A percentile compares a stretch with the other conserved stretches of the same genome.
Evolutionary conservation across 495 filamentous ascomycete species (phyloP).

Genomic region (Aspergillus avenaceus): DNA sequence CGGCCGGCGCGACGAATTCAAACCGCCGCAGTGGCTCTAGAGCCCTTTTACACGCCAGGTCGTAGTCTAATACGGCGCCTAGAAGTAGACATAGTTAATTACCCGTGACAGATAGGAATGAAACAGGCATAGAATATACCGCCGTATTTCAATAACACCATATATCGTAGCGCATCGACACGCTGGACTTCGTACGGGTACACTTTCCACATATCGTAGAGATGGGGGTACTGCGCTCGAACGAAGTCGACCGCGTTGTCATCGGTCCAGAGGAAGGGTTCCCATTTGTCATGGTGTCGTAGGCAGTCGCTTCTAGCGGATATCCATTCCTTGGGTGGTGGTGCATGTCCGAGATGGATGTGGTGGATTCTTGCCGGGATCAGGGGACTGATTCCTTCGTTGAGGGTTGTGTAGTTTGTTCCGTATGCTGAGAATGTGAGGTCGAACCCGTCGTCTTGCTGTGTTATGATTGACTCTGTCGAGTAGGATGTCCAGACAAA

Average conservation of each 20-base stretch:
- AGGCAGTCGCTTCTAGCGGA: conserved; percentile 2
- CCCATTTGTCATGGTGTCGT: conserved; percentile 5
- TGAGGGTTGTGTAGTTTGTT: neutral
- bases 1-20: conserved; percentile 9
- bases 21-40: conserved; percentile 6
- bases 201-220: neutral
- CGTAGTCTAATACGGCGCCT: conserved; percentile 6
- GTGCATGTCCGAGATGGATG: conserved; percentile 1
- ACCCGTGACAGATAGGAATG: neutral
- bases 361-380: conserved; percentile 6
- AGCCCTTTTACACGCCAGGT: conserved; percentile 4
- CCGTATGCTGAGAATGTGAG: conserved; percentile 1
- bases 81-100: neutral
- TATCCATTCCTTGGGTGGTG: neutral
- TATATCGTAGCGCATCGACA: conserved; percentile 9
- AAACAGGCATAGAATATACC: neutral
- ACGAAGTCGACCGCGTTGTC: conserved; percentile 4
- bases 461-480: conserved; percentile 1
- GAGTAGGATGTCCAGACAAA: conserved; percentile 2
- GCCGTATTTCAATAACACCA: conserved; percentile 7
- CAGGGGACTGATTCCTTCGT: neutral
- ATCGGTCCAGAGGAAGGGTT: conserved; percentile 3
- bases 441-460: conserved; percentile 3
- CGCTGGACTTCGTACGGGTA: conserved; percentile 7
- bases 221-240: neutral